Evolutionary conservation across 352 stramenopile genomes (phyloP).

Genomic region (Thalassiosira exigua): DNA sequence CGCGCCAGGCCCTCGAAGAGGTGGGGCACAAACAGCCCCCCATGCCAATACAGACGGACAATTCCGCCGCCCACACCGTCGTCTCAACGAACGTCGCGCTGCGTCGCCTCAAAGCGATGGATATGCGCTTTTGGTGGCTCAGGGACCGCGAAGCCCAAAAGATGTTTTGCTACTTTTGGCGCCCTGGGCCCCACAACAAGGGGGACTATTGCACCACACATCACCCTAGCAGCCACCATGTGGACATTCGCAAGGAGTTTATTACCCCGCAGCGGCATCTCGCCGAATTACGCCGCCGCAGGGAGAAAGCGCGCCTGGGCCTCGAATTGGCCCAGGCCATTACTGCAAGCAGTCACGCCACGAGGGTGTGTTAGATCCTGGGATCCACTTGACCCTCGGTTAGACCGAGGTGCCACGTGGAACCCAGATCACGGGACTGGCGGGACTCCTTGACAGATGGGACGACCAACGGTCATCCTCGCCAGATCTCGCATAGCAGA

Average conservation of each 20-base stretch:
- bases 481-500: neutral
- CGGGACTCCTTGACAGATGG: neutral
- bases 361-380: neutral
- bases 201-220: constrained; percentile 55
- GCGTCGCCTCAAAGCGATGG: constrained; percentile 21
- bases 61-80: no score
- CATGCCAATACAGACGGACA: constrained; percentile 51
- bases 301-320: neutral
- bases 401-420: neutral
- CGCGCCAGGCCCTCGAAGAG: constrained; percentile 44
- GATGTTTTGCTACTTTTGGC: constrained; percentile 44
- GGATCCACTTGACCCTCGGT: no score
- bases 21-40: constrained; percentile 35
- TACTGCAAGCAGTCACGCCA: neutral
- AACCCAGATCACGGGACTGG: neutral
- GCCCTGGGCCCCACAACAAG: constrained; percentile 15
- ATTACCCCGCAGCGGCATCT: no score
- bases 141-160: constrained; percentile 10
- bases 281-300: no score
- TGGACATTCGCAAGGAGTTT: neutral
- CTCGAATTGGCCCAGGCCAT: neutral
- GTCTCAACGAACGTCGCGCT: constrained; percentile 8
- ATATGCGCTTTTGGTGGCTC: no score
- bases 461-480: neutral
- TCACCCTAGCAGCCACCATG: constrained; percentile 26